A percentile compares a stretch with the other conserved stretches of the same genome.
These are phyloP conservation scores for Flaveria sonorensis DNA, from an alignment of 129 eudicot species.

Conservation along the genomic window DNA sequence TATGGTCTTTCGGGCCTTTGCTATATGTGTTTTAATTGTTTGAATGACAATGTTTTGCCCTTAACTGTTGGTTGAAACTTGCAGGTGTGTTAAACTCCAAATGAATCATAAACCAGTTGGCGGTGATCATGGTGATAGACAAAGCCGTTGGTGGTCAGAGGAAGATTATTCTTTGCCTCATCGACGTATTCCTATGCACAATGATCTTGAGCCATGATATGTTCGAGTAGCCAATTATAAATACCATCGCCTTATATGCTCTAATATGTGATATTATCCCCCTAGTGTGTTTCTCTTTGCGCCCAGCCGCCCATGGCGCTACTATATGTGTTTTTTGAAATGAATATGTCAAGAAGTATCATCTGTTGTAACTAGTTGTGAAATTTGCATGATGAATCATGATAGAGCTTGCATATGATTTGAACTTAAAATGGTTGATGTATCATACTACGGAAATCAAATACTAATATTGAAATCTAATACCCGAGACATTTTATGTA, in stretches of 20 bases:
- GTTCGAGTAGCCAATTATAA: neutral
- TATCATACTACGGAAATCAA: too few species aligned
- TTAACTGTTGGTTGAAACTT: neutral
- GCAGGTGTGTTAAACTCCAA: constrained; percentile 28
- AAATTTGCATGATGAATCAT: too few species aligned
- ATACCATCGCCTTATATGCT: too few species aligned
- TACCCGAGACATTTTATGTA: too few species aligned
- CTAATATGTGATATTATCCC: constrained; percentile 3
- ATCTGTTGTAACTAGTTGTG: too few species aligned
- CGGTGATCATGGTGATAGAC: constrained; percentile 12
- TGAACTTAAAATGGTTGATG: too few species aligned
- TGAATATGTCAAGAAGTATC: neutral
- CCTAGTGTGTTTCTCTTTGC: neutral
- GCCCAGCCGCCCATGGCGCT: too few species aligned
- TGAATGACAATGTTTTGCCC: neutral
- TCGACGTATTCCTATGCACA: constrained; percentile 47
- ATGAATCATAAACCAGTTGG: constrained; percentile 7
- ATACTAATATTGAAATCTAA: too few species aligned
- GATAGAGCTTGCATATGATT: neutral
- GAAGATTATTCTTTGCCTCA: constrained; percentile 54
- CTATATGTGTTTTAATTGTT: neutral
- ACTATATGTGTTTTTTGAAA: neutral
- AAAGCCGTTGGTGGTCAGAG: constrained; percentile 38
- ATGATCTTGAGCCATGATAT: constrained; percentile 42
- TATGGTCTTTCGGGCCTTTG: neutral